Base-by-base conservation (phyloP, 768 basidiomycete species). In the Strobilomyces confusus region DNA sequence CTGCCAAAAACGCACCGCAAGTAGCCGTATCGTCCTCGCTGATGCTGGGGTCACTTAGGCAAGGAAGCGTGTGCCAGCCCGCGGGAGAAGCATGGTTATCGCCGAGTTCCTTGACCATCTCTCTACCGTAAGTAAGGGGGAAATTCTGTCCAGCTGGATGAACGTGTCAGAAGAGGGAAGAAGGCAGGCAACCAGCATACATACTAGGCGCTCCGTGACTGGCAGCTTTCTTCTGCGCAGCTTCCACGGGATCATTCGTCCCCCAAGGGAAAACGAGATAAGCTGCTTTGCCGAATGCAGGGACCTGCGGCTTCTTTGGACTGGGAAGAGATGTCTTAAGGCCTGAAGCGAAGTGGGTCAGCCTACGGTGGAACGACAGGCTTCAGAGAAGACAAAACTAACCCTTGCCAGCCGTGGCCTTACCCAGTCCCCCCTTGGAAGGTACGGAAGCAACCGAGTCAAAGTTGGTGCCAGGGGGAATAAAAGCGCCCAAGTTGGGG, bases 1-100 rank as follows among this genome's bases (percentile, higher is more conserved):
- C 11, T 1, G 9, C 8, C 14, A 40, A 44, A 40, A 4, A 48
- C 57, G 45, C 44, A 64, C 64, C 40, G 36, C 56, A 58, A 0
- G 30, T 4, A 17, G 23, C 12, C 47, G 44, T 43, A 32, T 53
- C 37, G 1, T 33, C 67, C 64, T 55, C 51, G 44, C 53, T 47
- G 29, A 22, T 11, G 15, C 72, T 68, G 0, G 92, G 91, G 62
- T 94, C 90, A 58, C 83, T 79, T 9, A 71, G 61, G 57, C 76
- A 77, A 14, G 94, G 94, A 45, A 98, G 75, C 0, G 86, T 67
- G 65, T 99, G 95, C 95, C 95, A 99, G 5, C 95, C 95, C 42
- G 80, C 76, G 14, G 95, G 95, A 44, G 88, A 89, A 6, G 95
- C 93, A 9, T 86, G 69, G 0, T 66, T 64, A 67, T 99, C 95